Conservation (phyloP, 2,329 filamentous ascomycete genomes). For the Bipolaris zeicola region DNA sequence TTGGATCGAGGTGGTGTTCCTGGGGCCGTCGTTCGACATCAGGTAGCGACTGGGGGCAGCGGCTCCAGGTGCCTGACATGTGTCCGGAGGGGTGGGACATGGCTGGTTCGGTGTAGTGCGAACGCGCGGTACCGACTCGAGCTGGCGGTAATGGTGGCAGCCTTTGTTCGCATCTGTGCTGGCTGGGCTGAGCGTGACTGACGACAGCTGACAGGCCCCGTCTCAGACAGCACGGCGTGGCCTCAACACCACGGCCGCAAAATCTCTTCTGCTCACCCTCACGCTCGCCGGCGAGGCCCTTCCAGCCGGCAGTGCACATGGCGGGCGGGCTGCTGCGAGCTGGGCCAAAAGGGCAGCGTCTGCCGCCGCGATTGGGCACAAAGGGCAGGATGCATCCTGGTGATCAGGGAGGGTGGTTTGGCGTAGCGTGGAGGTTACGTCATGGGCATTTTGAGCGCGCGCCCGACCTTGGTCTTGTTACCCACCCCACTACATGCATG, state of each 20-base stretch:
- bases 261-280: background rate
- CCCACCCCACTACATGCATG: conserved; percentile 24
- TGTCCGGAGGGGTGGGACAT: conserved; percentile 1
- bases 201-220: conserved; percentile 12
- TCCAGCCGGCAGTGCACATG: background rate
- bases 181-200: conserved; percentile 7
- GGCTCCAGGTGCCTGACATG: conserved; percentile 11
- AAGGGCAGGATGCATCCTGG: conserved; percentile 8
- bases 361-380: conserved; percentile 19
- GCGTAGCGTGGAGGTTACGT: conserved; percentile 20
- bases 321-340: conserved; percentile 11
- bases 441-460: conserved; percentile 15
- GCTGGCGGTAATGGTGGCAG: background rate
- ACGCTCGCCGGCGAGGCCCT: background rate
- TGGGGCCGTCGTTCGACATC: conserved; percentile 18
- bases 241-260: background rate
- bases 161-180: background rate
- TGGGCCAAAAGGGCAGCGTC: conserved; percentile 16
- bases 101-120: background rate
- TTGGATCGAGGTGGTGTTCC: conserved; percentile 3
- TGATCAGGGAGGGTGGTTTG: conserved; percentile 17
- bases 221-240: background rate
- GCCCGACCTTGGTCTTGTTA: conserved; percentile 23
- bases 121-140: background rate
- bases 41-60: conserved; percentile 17